phyloP scores from a whole-genome alignment of 768 basidiomycete genomes.

The Amanita rimosa region DNA sequence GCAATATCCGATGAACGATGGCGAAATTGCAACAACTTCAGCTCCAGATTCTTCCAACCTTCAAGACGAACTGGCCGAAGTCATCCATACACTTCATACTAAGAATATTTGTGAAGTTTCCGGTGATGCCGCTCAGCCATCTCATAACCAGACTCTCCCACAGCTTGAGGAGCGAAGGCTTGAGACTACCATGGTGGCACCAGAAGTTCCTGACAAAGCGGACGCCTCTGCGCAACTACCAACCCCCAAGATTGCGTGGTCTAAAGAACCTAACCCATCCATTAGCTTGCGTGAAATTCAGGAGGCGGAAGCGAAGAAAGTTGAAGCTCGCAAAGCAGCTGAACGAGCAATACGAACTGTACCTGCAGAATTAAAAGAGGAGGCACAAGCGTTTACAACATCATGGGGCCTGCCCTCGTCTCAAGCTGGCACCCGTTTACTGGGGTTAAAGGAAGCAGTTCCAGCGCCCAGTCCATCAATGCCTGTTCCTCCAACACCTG shows the following conservation, averaged over 20 bases:
- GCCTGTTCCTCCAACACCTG: slow-evolving; percentile 28
- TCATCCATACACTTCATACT: slow-evolving; percentile 7
- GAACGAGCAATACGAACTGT: slow-evolving; percentile 45
- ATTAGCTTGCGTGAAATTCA: slow-evolving; percentile 90
- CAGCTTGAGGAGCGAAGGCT: not conserved
- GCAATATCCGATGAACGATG: slow-evolving; percentile 24
- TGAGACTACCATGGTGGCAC: not conserved
- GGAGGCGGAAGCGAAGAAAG: slow-evolving; percentile 78
- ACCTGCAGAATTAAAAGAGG: slow-evolving; percentile 35
- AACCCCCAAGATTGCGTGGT: slow-evolving; percentile 48
- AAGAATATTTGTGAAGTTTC: slow-evolving; percentile 4
- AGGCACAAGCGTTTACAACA: slow-evolving; percentile 49
- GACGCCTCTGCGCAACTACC: not conserved
- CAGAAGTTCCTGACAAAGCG: not conserved
- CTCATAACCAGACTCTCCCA: not conserved
- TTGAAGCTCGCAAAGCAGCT: slow-evolving; percentile 63
- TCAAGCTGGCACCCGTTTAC: slow-evolving; percentile 51
- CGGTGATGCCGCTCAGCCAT: slow-evolving; percentile 6
- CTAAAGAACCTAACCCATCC: slow-evolving; percentile 38
- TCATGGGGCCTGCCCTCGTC: slow-evolving; percentile 86
- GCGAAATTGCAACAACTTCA: not conserved
- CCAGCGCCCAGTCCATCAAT: slow-evolving; percentile 16
- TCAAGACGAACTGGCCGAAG: not conserved
- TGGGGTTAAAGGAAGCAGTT: slow-evolving; percentile 29
- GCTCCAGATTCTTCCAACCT: not conserved